Conservation (phyloP, 179 eudicot species). For the Spinacia oleracea region DNA sequence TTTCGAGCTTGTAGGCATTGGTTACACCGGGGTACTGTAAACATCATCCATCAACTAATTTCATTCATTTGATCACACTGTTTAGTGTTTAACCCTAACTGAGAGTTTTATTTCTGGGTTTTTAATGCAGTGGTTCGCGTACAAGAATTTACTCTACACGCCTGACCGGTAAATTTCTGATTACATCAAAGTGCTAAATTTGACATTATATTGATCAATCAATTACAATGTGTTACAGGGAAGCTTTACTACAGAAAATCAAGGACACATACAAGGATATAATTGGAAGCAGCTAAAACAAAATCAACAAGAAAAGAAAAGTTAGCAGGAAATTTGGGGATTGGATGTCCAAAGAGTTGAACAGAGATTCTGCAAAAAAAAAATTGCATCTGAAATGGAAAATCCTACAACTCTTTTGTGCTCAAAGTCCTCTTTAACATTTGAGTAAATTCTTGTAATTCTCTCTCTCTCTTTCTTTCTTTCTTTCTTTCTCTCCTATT, state of each 20-base stretch:
- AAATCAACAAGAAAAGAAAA: neutral
- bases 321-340: conserved; percentile 23
- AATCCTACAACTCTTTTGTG: conserved; percentile 25
- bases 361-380: conserved; percentile 22
- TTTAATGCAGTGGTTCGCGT: conserved; percentile 86
- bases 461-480: conserved; percentile 2
- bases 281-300: conserved; percentile 58
- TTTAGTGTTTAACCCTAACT: neutral
- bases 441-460: conserved; percentile 34
- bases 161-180: conserved; percentile 64
- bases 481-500: neutral
- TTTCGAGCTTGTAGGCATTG: conserved; percentile 93
- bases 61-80: neutral
- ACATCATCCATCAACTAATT: neutral
- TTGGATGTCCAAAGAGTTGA: conserved; percentile 33
- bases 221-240: conserved; percentile 45
- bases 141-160: conserved; percentile 65
- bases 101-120: neutral
- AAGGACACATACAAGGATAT: conserved; percentile 62
- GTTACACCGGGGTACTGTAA: conserved; percentile 76
- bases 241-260: conserved; percentile 66
- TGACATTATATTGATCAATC: neutral
- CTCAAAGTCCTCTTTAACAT: conserved; percentile 20
- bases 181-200: neutral
- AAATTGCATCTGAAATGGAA: conserved; percentile 20